Evolutionary conservation across 331 rosid species (phyloP).

Genomic region (Dryas integrifolia): DNA sequence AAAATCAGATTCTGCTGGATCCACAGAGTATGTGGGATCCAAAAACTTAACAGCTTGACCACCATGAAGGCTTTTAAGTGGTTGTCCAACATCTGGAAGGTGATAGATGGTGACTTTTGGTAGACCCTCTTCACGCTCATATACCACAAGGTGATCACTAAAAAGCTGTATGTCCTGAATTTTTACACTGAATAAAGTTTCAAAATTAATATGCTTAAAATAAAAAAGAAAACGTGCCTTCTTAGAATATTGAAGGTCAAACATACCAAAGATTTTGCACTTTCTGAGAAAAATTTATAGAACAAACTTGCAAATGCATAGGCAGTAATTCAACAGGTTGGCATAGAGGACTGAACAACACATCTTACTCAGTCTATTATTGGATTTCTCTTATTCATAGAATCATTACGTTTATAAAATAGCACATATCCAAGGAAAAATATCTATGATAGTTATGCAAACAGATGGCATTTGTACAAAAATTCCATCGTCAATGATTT

Average conservation of each 20-base stretch:
- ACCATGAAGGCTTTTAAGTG: conserved; percentile 53
- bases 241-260: not conserved
- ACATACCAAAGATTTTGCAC: not conserved
- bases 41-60: conserved; percentile 59
- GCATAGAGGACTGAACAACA: not conserved
- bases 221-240: not conserved
- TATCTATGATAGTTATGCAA: not conserved
- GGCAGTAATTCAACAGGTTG: conserved; percentile 1
- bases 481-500: not conserved
- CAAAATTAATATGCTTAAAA: conserved; percentile 37
- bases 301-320: not conserved
- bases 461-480: not conserved
- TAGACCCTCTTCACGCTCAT: conserved; percentile 84
- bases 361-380: not conserved
- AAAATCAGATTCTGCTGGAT: conserved; percentile 56
- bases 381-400: not conserved
- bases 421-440: not conserved
- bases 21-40: conserved; percentile 74
- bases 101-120: conserved; percentile 61
- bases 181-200: conserved; percentile 58
- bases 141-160: conserved; percentile 59
- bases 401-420: not conserved
- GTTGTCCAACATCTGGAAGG: conserved; percentile 70
- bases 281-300: not conserved
- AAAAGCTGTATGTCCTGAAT: conserved; percentile 78